These are phyloP conservation scores for Rhytidiadelphus loreus DNA, from an alignment of 225 moss, liverwort and hornwort genomes.

Conservation along the genomic window DNA sequence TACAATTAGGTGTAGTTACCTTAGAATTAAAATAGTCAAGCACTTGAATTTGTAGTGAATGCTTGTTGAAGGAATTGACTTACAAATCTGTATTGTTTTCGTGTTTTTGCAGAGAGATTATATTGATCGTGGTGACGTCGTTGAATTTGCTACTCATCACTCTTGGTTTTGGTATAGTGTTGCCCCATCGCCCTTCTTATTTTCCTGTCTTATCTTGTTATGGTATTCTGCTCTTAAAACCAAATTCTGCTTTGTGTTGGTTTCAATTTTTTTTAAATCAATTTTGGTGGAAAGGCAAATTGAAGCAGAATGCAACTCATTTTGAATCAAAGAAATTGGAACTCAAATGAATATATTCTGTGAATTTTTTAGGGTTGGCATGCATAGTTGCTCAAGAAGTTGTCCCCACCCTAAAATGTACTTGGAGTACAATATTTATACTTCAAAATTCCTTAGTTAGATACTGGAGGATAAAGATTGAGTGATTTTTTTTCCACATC, in stretches of 20 bases:
- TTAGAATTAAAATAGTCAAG: neutral
- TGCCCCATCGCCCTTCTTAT: neutral
- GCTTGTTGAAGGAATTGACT: neutral
- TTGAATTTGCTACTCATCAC: constrained; percentile 36
- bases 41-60: neutral
- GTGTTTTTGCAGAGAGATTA: constrained; percentile 21
- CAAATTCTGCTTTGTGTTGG: neutral
- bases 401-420: too few species aligned
- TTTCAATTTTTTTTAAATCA: neutral
- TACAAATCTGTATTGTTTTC: neutral
- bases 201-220: neutral
- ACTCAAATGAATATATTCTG: neutral
- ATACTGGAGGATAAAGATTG: neutral
- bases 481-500: neutral
- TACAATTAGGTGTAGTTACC: neutral
- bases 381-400: neutral
- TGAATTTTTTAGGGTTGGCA: neutral
- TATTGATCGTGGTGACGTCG: constrained; percentile 32
- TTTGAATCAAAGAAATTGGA: neutral
- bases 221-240: neutral
- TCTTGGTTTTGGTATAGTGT: constrained; percentile 38
- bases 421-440: neutral
- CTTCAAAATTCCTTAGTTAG: neutral
- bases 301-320: neutral
- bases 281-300: neutral